phyloP scores from a whole-genome alignment of 768 basidiomycete genomes.

The Thelephora aurantiotincta region DNA sequence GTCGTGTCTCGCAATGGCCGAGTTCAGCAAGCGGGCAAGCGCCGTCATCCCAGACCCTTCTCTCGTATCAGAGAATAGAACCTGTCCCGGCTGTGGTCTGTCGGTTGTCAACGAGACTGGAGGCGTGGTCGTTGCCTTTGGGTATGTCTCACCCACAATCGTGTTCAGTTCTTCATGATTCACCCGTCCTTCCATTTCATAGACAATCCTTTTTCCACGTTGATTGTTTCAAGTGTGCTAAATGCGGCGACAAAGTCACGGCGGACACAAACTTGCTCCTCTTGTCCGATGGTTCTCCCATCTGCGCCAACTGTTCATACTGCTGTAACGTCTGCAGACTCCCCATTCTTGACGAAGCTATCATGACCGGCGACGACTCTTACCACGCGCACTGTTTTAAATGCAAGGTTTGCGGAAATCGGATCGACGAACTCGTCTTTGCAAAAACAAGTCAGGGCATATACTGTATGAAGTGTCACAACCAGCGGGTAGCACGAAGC shows the following conservation, averaged over 20 bases:
- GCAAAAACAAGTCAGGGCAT: conserved; percentile 98
- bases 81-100: conserved; percentile 73
- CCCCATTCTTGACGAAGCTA: conserved; percentile 95
- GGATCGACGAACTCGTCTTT: conserved; percentile 96
- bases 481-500: conserved; percentile 90
- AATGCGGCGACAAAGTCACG: conserved; percentile 83
- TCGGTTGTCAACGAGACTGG: conserved; percentile 72
- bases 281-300: conserved; percentile 94
- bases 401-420: conserved; percentile 85
- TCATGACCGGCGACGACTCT: conserved; percentile 98
- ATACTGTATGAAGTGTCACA: conserved; percentile 98
- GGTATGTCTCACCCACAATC: conserved; percentile 37
- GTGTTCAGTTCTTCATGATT: background rate
- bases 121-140: conserved; percentile 89
- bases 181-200: conserved; percentile 7
- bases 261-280: conserved; percentile 96
- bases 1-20: background rate
- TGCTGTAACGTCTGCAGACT: conserved; percentile 89
- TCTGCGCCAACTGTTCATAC: conserved; percentile 88
- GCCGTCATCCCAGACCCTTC: conserved; percentile 10
- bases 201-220: conserved; percentile 93
- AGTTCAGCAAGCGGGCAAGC: conserved; percentile 3
- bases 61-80: conserved; percentile 31
- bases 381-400: conserved; percentile 99
- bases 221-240: conserved; percentile 94